Evolutionary conservation across 352 stramenopile genomes (phyloP), one percentile per base, ranked within the genome.

Genomic region (Pythium plurisporium): DNA sequence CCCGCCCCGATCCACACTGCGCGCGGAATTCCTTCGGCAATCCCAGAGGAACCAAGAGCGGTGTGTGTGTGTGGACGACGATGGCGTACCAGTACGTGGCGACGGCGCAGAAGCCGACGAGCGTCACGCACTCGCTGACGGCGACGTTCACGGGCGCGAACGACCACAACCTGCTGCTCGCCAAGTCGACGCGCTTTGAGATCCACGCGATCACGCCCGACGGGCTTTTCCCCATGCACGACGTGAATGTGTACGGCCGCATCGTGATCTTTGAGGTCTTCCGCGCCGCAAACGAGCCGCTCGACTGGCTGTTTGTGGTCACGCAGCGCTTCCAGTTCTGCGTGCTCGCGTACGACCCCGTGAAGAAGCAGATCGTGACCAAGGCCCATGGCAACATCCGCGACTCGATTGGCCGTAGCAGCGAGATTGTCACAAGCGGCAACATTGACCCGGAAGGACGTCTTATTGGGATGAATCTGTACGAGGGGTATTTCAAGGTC

Each of bases 11-110:
- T 38, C 9, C 41, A 41, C 20, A 11, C 36, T 41, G 38, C 38
- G 34, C 50, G 36, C 48, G 57, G 7, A 27, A 19, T 29, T 41
- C 25, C 50, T 31, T 23, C 25, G 15, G 23, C 15, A 44, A n/a
- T 45, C 36, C 22, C 12, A 48, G 19, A 12, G 33, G 15, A 33
- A 19, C n/a, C 6, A 27, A 44, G 38, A 44, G n/a, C 17, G 38
- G n/a, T 44, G n/a, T n/a, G n/a, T 44, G 26, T 20, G 36, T 22
- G 19, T n/a, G 42, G 22, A 23, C 26, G 22, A 9, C 20, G 14
- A 91, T 93, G 82, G 69, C 81, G 29, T 93, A 89, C 67, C 95
- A 92, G 67, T 98, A 98, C 80, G 91, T 98, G 34, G 91, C 94
- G 34, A 97, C 91, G 44, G 87, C 91, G 37, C 91, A 97, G 62